Percentiles rank a stretch among this genome's conserved stretches.
Conservation (phyloP, 352 stramenopile genomes). For the Phytophthora fragariae region DNA sequence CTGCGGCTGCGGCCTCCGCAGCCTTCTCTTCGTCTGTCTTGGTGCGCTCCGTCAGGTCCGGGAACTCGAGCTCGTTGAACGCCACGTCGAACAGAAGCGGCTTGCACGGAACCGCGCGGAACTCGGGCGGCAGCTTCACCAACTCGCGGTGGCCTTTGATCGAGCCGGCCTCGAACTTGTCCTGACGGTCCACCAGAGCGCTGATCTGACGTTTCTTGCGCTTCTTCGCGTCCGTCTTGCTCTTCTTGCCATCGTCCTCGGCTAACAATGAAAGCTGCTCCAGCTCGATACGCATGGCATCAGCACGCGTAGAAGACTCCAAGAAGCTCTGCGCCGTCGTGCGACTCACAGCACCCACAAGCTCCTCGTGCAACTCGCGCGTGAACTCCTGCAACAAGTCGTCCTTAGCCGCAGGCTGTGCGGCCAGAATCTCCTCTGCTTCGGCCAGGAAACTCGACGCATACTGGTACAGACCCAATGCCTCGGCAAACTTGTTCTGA, state of each 20-base stretch:
- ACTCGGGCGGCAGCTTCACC: slow-evolving; percentile 69
- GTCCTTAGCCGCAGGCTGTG: slow-evolving; percentile 71
- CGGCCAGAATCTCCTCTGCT: slow-evolving; percentile 61
- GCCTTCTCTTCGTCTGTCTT: slow-evolving; percentile 83
- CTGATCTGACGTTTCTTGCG: slow-evolving; percentile 49
- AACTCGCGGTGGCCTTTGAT: slow-evolving; percentile 68
- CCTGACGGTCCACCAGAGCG: slow-evolving; percentile 46
- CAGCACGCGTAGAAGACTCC: slow-evolving; percentile 60
- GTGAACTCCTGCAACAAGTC: slow-evolving; percentile 70
- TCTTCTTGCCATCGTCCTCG: slow-evolving; percentile 66
- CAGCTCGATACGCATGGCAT: slow-evolving; percentile 69
- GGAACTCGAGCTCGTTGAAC: slow-evolving; percentile 85
- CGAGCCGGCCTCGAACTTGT: slow-evolving; percentile 48
- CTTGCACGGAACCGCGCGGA: slow-evolving; percentile 75
- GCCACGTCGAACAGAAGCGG: slow-evolving; percentile 86
- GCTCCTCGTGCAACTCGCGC: slow-evolving; percentile 63
- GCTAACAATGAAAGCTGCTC: slow-evolving; percentile 60
- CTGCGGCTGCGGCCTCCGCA: slow-evolving; percentile 50
- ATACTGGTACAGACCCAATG: slow-evolving; percentile 78
- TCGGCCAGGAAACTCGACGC: slow-evolving; percentile 67
- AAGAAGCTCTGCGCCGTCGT: slow-evolving; percentile 80
- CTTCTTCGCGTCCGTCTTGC: slow-evolving; percentile 51
- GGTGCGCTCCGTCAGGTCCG: slow-evolving; percentile 75
- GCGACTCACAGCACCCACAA: slow-evolving; percentile 69
- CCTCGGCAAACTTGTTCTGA: slow-evolving; percentile 73